These are phyloP conservation scores for Rhodotorula sp. DNA, from an alignment of 1,284 basidiomycete species.

Conservation along the genomic window DNA sequence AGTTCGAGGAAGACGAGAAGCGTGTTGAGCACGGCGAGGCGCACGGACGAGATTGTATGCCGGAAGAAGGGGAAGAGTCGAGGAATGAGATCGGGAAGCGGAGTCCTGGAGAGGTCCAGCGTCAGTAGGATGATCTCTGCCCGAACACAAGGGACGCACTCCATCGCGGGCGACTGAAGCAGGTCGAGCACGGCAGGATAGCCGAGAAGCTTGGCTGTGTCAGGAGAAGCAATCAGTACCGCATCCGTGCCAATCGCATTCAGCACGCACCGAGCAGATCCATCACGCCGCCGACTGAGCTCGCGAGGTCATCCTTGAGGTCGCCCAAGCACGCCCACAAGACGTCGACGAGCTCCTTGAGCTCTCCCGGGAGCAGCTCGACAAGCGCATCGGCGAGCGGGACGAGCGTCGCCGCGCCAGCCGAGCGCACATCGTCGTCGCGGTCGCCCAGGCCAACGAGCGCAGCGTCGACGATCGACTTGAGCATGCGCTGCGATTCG, in stretches of 20 bases:
- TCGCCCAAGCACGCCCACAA: slow-evolving; percentile 88
- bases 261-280: slow-evolving; percentile 73
- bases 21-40: slow-evolving; percentile 88
- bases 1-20: slow-evolving; percentile 82
- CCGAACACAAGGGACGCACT: slow-evolving; percentile 58
- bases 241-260: not conserved
- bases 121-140: not conserved
- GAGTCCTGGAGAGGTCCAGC: slow-evolving; percentile 57
- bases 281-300: slow-evolving; percentile 96
- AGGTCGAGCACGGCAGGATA: slow-evolving; percentile 77
- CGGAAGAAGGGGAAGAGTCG: slow-evolving; percentile 95
- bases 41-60: slow-evolving; percentile 92
- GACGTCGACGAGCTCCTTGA: slow-evolving; percentile 72
- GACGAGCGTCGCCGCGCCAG: slow-evolving; percentile 86
- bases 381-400: slow-evolving; percentile 84
- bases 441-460: slow-evolving; percentile 82
- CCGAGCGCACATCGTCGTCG: slow-evolving; percentile 95
- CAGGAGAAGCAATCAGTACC: not conserved
- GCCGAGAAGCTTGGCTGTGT: slow-evolving; percentile 72
- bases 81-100: slow-evolving; percentile 76
- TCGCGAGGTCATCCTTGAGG: slow-evolving; percentile 95
- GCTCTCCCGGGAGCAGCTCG: slow-evolving; percentile 61
- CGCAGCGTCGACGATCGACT: slow-evolving; percentile 80
- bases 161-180: slow-evolving; percentile 65
- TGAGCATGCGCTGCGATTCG: slow-evolving; percentile 54